Evolutionary conservation across 768 basidiomycete species (phyloP).

Genomic region (Gymnopilus junonius): DNA sequence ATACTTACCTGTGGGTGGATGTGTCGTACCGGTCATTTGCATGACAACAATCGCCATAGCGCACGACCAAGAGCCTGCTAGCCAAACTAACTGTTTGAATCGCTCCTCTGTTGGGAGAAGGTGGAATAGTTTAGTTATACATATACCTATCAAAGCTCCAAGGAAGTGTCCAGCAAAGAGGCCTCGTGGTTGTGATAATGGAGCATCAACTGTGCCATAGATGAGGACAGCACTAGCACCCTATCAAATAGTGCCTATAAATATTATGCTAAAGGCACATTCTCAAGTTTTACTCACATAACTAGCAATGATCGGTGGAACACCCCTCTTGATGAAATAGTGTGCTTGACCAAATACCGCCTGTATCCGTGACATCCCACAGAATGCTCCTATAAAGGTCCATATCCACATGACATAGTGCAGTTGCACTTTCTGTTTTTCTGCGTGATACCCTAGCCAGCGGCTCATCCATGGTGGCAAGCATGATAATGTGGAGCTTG

Average conservation of each 20-base stretch:
- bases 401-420: slow-evolving; percentile 49
- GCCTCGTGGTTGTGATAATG: slow-evolving; percentile 55
- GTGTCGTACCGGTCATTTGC: slow-evolving; percentile 55
- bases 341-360: slow-evolving; percentile 50
- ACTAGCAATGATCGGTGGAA: slow-evolving; percentile 51
- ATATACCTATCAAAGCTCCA: slow-evolving; percentile 50
- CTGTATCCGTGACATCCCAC: slow-evolving; percentile 52
- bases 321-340: slow-evolving; percentile 50
- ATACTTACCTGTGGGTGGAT: slow-evolving; percentile 57
- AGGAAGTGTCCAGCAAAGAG: slow-evolving; percentile 56
- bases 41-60: slow-evolving; percentile 48
- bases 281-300: slow-evolving; percentile 41
- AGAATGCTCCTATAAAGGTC: slow-evolving; percentile 58
- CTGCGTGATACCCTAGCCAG: slow-evolving; percentile 49
- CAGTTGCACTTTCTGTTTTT: slow-evolving; percentile 32
- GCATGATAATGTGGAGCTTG: slow-evolving; percentile 24
- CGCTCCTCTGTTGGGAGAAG: slow-evolving; percentile 46
- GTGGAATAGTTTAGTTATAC: slow-evolving; percentile 54
- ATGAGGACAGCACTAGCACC: slow-evolving; percentile 60
- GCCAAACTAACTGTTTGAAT: slow-evolving; percentile 49
- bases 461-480: slow-evolving; percentile 41
- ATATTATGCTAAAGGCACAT: neutral
- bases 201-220: slow-evolving; percentile 59
- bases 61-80: slow-evolving; percentile 50
- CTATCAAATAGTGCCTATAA: slow-evolving; percentile 29